Conservation (phyloP, 1,284 basidiomycete species). For the Pseudozyma flocculosa region DNA sequence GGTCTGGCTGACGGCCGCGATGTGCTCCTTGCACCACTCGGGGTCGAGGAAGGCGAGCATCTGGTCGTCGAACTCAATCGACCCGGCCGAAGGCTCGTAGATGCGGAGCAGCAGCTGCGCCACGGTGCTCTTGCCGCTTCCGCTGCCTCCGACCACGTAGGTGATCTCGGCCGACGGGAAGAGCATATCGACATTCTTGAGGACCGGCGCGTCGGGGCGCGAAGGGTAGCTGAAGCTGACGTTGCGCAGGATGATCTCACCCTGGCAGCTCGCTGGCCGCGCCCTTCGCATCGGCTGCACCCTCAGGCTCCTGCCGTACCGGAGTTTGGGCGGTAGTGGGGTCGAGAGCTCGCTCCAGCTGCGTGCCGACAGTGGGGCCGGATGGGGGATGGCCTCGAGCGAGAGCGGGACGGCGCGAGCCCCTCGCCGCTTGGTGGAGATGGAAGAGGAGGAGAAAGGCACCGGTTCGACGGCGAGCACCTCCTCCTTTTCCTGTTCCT, state of each 20-base stretch:
- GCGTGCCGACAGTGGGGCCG: constrained; percentile 6
- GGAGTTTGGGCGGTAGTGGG: background rate
- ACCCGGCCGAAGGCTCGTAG: constrained; percentile 63
- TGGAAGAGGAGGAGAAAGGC: background rate
- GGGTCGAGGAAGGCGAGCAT: constrained; percentile 71
- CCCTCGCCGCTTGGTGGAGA: background rate
- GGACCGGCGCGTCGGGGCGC: constrained; percentile 67
- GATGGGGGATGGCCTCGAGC: constrained; percentile 25
- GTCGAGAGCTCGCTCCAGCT: constrained; percentile 14
- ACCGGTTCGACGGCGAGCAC: background rate
- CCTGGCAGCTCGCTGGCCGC: constrained; percentile 59
- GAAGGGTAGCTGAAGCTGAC: constrained; percentile 86
- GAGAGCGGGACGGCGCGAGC: constrained; percentile 30
- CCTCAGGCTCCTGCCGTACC: background rate
- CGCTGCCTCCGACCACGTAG: constrained; percentile 87
- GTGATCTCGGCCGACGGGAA: constrained; percentile 83
- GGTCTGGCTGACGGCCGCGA: constrained; percentile 76
- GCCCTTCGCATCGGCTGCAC: constrained; percentile 32
- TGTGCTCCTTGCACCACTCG: constrained; percentile 70
- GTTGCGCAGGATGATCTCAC: constrained; percentile 75
- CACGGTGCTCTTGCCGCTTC: constrained; percentile 90
- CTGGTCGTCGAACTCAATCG: constrained; percentile 78
- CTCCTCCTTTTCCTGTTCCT: constrained; percentile 9
- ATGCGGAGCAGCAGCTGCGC: constrained; percentile 77
- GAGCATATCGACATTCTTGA: constrained; percentile 68